These are phyloP conservation scores for Boletus reticuloceps DNA, from an alignment of 768 basidiomycete genomes.

Conservation along the genomic window DNA sequence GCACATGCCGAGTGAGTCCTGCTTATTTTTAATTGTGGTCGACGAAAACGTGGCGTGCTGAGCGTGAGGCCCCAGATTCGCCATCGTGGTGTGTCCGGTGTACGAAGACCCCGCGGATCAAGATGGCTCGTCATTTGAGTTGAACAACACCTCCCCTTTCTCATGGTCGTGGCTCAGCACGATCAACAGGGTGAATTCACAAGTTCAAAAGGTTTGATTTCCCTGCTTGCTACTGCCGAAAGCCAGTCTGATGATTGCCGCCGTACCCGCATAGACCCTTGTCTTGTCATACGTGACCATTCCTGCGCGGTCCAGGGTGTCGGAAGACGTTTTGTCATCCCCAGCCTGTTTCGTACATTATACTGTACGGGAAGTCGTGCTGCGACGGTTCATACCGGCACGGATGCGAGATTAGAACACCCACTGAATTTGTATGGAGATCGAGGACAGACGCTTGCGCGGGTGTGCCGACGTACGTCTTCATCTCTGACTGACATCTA, in stretches of 20 bases:
- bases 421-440: slow-evolving; percentile 1
- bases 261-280: slow-evolving; percentile 74
- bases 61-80: slow-evolving; percentile 57
- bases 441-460: slow-evolving; percentile 46
- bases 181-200: slow-evolving; percentile 92
- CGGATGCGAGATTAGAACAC: slow-evolving; percentile 78
- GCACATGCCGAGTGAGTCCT: slow-evolving; percentile 85
- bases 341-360: slow-evolving; percentile 78
- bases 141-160: slow-evolving; percentile 69
- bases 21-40: too few species aligned
- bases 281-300: slow-evolving; percentile 91
- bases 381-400: slow-evolving; percentile 86
- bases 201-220: slow-evolving; percentile 90
- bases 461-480: slow-evolving; percentile 54
- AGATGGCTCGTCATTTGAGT: slow-evolving; percentile 55
- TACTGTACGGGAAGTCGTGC: slow-evolving; percentile 77
- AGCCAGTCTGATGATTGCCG: slow-evolving; percentile 5
- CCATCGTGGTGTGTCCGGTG: slow-evolving; percentile 84
- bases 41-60: not conserved
- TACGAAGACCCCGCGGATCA: slow-evolving; percentile 83
- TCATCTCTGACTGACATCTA: slow-evolving; percentile 59
- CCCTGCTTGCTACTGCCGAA: not conserved
- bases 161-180: slow-evolving; percentile 97
- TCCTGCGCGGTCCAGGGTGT: slow-evolving; percentile 64
- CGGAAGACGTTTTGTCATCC: slow-evolving; percentile 51